Evolutionary conservation across 306 rosid species (phyloP).

Genomic region (Psophocarpus tetragonolobus): DNA sequence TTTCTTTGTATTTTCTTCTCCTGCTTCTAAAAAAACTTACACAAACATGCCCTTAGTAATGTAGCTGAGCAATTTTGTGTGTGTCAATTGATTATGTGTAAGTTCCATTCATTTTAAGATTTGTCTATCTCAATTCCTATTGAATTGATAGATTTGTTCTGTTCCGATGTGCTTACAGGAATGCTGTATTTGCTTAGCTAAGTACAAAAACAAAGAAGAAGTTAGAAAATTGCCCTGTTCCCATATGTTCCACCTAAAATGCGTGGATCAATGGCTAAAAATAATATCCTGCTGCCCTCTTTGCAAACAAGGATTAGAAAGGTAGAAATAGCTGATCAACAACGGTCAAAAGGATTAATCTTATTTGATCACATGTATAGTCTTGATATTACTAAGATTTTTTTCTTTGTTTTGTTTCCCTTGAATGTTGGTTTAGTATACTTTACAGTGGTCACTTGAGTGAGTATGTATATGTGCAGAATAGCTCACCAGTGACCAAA

Average conservation of each 20-base stretch:
- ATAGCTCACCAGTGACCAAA: slow-evolving; percentile 75
- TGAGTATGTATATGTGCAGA: slow-evolving; percentile 65
- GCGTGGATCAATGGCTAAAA: slow-evolving; percentile 94
- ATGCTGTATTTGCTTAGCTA: slow-evolving; percentile 90
- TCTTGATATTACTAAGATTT: neutral
- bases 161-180: slow-evolving; percentile 54
- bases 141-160: slow-evolving; percentile 9
- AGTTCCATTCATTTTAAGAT: neutral
- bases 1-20: too few species aligned
- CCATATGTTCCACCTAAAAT: slow-evolving; percentile 78
- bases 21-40: too few species aligned
- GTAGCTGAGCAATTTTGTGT: neutral
- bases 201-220: slow-evolving; percentile 81
- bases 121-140: neutral
- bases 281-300: slow-evolving; percentile 90
- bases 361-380: slow-evolving; percentile 27
- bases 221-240: slow-evolving; percentile 82
- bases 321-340: slow-evolving; percentile 36
- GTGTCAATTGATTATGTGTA: slow-evolving; percentile 1
- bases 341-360: neutral
- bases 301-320: slow-evolving; percentile 83
- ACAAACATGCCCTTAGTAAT: too few species aligned
- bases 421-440: slow-evolving; percentile 33
- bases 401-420: neutral
- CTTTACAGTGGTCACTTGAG: slow-evolving; percentile 61